phyloP scores from a whole-genome alignment of 768 basidiomycete genomes.

The Clavaria fumosa region DNA sequence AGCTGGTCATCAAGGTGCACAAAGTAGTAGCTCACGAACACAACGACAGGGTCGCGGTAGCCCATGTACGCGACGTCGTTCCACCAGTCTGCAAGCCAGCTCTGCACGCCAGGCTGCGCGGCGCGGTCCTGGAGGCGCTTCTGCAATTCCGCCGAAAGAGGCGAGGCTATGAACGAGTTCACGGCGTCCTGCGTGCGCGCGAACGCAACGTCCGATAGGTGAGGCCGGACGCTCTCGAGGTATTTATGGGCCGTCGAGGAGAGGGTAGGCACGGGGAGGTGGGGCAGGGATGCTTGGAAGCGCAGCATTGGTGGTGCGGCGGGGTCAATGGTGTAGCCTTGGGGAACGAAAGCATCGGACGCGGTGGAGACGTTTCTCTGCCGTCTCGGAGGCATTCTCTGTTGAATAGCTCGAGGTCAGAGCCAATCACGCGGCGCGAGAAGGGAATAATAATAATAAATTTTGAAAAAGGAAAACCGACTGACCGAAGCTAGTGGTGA shows the following conservation, averaged over 20 bases:
- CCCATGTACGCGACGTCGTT: constrained; percentile 84
- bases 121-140: constrained; percentile 63
- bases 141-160: constrained; percentile 61
- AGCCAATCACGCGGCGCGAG: no score
- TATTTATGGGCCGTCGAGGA: constrained; percentile 77
- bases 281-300: constrained; percentile 57
- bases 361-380: no score
- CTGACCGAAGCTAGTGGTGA: no score
- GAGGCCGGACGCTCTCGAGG: constrained; percentile 70
- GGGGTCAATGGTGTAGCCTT: constrained; percentile 26
- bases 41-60: constrained; percentile 80
- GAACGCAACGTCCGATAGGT: constrained; percentile 50
- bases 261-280: constrained; percentile 73
- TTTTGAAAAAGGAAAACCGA: no score
- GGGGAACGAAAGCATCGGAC: background rate
- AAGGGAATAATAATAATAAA: no score
- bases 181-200: constrained; percentile 42
- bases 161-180: constrained; percentile 51
- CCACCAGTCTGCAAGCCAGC: constrained; percentile 99
- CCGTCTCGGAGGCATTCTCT: no score
- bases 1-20: constrained; percentile 59
- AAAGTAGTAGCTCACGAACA: constrained; percentile 92
- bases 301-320: constrained; percentile 54
- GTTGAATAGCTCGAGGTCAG: no score
- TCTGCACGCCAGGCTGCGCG: constrained; percentile 35